These are phyloP conservation scores for Clavispora carvajalis DNA, from an alignment of 805 yeast genomes.

Conservation along the genomic window DNA sequence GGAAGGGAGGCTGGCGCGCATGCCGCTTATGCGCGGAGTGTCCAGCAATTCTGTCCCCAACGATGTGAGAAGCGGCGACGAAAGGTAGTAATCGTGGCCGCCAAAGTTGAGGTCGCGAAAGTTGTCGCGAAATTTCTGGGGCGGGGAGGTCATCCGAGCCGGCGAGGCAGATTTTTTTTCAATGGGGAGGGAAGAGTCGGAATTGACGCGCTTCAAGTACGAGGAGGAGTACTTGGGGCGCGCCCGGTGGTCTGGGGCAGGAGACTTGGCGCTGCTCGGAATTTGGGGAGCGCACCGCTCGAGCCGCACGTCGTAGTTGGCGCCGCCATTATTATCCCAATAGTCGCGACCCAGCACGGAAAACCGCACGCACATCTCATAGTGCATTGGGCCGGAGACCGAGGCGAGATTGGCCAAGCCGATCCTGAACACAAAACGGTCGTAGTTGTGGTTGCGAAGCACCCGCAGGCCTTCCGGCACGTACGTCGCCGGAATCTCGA, in stretches of 20 bases:
- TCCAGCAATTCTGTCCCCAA: conserved; percentile 8
- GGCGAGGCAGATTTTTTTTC: neutral
- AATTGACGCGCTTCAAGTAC: conserved; percentile 28
- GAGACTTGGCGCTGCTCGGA: conserved; percentile 10
- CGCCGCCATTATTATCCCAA: conserved; percentile 72
- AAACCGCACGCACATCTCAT: conserved; percentile 56
- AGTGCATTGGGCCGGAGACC: conserved; percentile 12
- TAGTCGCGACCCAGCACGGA: conserved; percentile 43
- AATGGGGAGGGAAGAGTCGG: conserved; percentile 20
- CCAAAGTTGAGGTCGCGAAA: conserved; percentile 21
- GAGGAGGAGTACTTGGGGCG: conserved; percentile 37
- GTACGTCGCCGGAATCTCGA: conserved; percentile 62
- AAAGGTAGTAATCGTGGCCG: conserved; percentile 29
- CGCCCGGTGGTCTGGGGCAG: conserved; percentile 9
- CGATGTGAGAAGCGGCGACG: conserved; percentile 32
- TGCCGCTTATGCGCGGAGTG: neutral
- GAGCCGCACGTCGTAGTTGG: conserved; percentile 54
- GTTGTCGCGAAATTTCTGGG: neutral
- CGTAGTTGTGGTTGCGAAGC: conserved; percentile 50
- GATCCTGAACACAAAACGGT: conserved; percentile 65
- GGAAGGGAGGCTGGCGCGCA: neutral
- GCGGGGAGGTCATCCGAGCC: neutral
- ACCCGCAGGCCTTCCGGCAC: conserved; percentile 49
- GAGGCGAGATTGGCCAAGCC: conserved; percentile 41
- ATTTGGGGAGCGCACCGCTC: conserved; percentile 5